Evolutionary conservation across 805 yeast genomes (phyloP), one percentile per base, ranked within the genome.

Genomic region (Hanseniaspora guilliermondii): DNA sequence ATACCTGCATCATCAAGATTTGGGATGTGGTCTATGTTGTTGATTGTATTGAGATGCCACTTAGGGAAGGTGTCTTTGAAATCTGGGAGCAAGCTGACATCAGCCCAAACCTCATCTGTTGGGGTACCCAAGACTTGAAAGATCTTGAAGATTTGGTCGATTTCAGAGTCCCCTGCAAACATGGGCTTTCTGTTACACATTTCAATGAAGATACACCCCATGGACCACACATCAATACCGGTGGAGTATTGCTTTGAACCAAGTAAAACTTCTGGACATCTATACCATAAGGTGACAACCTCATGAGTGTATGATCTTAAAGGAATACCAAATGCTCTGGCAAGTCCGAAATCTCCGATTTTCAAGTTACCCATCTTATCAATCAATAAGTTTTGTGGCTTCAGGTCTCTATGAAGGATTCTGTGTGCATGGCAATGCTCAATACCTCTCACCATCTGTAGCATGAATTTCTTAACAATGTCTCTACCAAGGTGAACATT

Each of bases 181-280:
- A 93, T 73, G 0, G 98, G 97, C 63, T 91, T 83, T 33, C 98
- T 96, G n/a, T 96, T 86, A 64, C 93, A 84, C 97, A 93, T 91
- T 65, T 93, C 98, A 2, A 97, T 97, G 67, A 93, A 78, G 53
- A 93, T 93, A 70, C 98, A 93, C 16, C 98, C 98, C 16, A 96
- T 94, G 17, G 96, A 87, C 98, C 98, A 93, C 71, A 93, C 87
- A 66, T 93, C 98, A 57, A 93, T 94, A 8, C 96, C 89, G 0
- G 98, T 93, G 46, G 96, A 85, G 69, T 93, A 93, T 55, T 94
- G 91, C 61, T 96, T 80, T 2, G 96, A 87, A 2, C 98, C 98
- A 64, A 93, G 75, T 52, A 93, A 73, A 32, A 93, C 97, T 66
- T 91, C 98, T 0, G 98, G 98, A 0, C 97, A 96, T 59, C 98